Base-by-base conservation (phyloP, 352 stramenopile genomes). In the Phytophthora uliginosa region DNA sequence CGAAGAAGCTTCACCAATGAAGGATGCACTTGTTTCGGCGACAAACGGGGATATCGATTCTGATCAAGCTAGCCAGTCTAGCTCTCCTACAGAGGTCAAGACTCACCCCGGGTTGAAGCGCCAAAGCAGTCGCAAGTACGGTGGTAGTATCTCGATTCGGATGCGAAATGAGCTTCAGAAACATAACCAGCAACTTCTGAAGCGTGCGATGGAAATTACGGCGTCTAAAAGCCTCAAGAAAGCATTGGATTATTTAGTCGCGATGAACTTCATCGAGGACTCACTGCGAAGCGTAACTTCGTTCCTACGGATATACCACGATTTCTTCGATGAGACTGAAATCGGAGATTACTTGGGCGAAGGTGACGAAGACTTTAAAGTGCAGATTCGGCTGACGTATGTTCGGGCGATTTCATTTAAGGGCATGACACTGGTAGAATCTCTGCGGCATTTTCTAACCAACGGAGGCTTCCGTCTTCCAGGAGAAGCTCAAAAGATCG, bases 401-500 rank as follows among this genome's bases (percentile, higher is more conserved):
- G 91, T 99, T 5, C 90, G 97, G 42, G 97, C 96, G 0, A 98
- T 99, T 51, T 98, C 91, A 18, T 99, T 99, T 84, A 97, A 98
- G 62, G 97, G 96, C 1, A 99, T 99, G 95, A 98, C 95, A 28
- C 85, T 99, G 20, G 97, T 99, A 18, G 88, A 99, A 76, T 98
- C 96, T 6, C 79, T 99, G 6, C 87, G 98, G 1, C 95, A 99
- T 74, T 99, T 99, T 45, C 81, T 99, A 26, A 99, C 98, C 12
- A 97, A 97, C 62, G 97, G 97, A 73, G 98, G 98, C 0, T 99
- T 99, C 68, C 92, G 92, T 24, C 79, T 99, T 8, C 98, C 98
- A 36, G 98, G 98, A 9, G 98, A 99, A 76, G 96, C 97, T 2
- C 98, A 99, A 78, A 99, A 99, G 72, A 99, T 99, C 66, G 97